Conservation (phyloP, 202 grass and related monocot genomes). For the Panicum hallii region DNA sequence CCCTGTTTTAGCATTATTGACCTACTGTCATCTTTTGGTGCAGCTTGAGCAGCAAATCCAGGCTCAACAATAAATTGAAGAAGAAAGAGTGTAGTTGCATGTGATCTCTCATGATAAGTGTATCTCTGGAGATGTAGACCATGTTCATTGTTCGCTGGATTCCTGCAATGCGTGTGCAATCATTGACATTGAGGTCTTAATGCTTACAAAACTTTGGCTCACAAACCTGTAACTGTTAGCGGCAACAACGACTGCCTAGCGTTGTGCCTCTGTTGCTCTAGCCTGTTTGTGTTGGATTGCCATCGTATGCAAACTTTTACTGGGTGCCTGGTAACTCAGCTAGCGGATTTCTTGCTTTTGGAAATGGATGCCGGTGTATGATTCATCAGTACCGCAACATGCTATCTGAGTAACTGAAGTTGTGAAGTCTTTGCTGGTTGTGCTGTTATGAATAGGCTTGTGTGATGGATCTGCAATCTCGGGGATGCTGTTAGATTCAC, state of each 20-base stretch:
- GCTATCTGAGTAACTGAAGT: background rate
- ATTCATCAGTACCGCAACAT: background rate
- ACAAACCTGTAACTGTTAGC: slow-evolving; percentile 35
- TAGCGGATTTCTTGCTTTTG: background rate
- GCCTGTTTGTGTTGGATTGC: slow-evolving; percentile 12
- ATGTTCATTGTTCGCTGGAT: slow-evolving; percentile 41
- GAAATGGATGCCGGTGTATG: background rate
- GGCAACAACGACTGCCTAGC: slow-evolving; percentile 37
- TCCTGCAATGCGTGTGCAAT: slow-evolving; percentile 30
- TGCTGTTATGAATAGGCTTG: background rate
- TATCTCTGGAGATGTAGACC: slow-evolving; percentile 47
- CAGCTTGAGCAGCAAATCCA: slow-evolving; percentile 88
- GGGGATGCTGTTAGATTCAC: no score
- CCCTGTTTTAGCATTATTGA: background rate
- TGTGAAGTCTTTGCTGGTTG: slow-evolving; percentile 21
- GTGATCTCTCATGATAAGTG: slow-evolving; percentile 48
- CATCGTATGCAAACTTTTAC: slow-evolving; percentile 7
- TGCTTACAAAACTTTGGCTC: background rate
- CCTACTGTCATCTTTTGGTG: slow-evolving; percentile 36
- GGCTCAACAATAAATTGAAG: slow-evolving; percentile 51
- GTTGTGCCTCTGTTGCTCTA: background rate
- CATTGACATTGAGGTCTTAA: slow-evolving; percentile 1
- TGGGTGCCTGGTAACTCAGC: slow-evolving; percentile 6
- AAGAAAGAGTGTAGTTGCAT: slow-evolving; percentile 32
- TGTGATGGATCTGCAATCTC: background rate